A percentile compares a stretch with the other conserved stretches of the same genome.
phyloP scores from a whole-genome alignment of 495 filamentous ascomycete genomes.

The Hypoxylon rickii region DNA sequence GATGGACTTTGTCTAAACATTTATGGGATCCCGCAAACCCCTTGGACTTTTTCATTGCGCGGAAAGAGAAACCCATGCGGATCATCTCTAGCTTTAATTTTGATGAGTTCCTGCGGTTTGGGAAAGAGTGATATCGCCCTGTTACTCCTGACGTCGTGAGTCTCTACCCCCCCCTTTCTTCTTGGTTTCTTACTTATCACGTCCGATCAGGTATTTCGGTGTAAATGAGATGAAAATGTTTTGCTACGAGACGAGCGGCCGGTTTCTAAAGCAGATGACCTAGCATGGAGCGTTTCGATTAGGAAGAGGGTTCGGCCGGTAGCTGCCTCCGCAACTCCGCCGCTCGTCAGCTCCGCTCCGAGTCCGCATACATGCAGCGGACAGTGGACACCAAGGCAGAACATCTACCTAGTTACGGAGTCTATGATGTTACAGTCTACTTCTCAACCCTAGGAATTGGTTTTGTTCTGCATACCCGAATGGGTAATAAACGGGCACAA shows the following conservation, averaged over 20 bases:
- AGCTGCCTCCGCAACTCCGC: slow-evolving; percentile 26
- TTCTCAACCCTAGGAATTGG: too few relatives aligned
- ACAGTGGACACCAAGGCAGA: too few relatives aligned
- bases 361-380: slow-evolving; percentile 9
- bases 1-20: slow-evolving; percentile 33
- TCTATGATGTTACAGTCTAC: too few relatives aligned
- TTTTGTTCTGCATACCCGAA: too few relatives aligned
- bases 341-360: slow-evolving; percentile 3
- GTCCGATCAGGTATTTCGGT: slow-evolving; percentile 16
- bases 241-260: slow-evolving; percentile 27
- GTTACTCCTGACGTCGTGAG: slow-evolving; percentile 30
- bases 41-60: slow-evolving; percentile 35
- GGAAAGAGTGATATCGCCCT: slow-evolving; percentile 31
- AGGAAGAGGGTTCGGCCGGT: too few relatives aligned
- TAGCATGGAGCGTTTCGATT: too few relatives aligned
- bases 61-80: slow-evolving; percentile 35
- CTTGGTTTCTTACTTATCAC: neutral
- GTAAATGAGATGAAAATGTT: slow-evolving; percentile 33
- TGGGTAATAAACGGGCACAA: too few relatives aligned
- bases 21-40: slow-evolving; percentile 32
- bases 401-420: neutral
- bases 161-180: neutral
- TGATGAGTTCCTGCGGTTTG: slow-evolving; percentile 28
- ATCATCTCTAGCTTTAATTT: slow-evolving; percentile 28
- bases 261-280: slow-evolving; percentile 5